Conservation (phyloP, 2,329 filamentous ascomycete species). For the Fusarium hostae region DNA sequence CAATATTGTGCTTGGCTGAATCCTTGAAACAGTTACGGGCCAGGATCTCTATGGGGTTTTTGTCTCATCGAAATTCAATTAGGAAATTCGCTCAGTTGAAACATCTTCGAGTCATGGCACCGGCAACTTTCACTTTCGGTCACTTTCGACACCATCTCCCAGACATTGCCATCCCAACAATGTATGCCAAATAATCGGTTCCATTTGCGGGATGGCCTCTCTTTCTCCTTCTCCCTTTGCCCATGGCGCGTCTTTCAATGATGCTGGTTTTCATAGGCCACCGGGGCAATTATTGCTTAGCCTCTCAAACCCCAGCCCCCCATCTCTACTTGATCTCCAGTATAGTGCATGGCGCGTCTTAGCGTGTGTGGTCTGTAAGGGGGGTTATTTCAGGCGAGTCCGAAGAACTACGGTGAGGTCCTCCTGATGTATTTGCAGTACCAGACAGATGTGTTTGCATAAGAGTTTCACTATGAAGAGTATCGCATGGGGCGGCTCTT, state of each 20-base stretch:
- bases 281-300: slow-evolving; percentile 15
- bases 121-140: slow-evolving; percentile 3
- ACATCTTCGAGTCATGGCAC: slow-evolving; percentile 25
- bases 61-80: neutral
- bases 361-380: slow-evolving; percentile 17
- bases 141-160: neutral
- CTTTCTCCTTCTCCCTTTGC: slow-evolving; percentile 18
- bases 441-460: neutral
- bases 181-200: neutral
- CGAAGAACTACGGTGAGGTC: neutral
- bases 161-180: slow-evolving; percentile 1
- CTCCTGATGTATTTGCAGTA: neutral
- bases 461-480: neutral
- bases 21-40: neutral
- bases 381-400: slow-evolving; percentile 5
- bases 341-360: slow-evolving; percentile 16
- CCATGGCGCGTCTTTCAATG: neutral
- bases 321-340: neutral
- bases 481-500: slow-evolving; percentile 6
- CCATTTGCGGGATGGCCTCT: slow-evolving; percentile 2
- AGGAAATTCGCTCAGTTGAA: slow-evolving; percentile 10
- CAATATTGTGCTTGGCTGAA: neutral
- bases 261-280: slow-evolving; percentile 4
- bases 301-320: slow-evolving; percentile 12
- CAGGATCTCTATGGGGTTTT: neutral